A percentile compares a stretch with the other conserved stretches of the same genome.
Evolutionary conservation across 2,329 filamentous ascomycete genomes (phyloP).

Genomic region (Plenodomus lindquistii): DNA sequence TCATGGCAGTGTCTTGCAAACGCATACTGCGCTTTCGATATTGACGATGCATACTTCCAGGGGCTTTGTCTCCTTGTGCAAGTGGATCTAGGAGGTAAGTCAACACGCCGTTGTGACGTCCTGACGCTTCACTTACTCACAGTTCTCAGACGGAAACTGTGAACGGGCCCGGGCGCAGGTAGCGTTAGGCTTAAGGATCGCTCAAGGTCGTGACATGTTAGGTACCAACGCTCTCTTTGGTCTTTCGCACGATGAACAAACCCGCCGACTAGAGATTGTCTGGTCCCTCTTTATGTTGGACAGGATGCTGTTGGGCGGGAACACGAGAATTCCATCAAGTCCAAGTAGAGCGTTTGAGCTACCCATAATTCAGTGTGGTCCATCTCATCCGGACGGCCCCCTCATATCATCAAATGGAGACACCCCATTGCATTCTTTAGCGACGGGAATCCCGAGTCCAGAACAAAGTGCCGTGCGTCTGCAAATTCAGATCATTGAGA

Average conservation of each 20-base stretch:
- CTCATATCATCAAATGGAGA: not conserved
- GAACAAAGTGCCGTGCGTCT: not conserved
- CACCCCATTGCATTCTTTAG: not conserved
- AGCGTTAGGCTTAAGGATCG: not conserved
- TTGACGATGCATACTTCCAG: not conserved
- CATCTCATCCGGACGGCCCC: not conserved
- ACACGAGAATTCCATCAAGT: slow-evolving; percentile 2
- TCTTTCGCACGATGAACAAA: slow-evolving; percentile 1
- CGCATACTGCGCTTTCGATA: not conserved
- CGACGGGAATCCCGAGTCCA: not conserved
- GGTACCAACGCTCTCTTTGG: not conserved
- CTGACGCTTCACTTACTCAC: too few species aligned
- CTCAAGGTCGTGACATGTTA: not conserved
- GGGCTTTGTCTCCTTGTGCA: slow-evolving; percentile 5
- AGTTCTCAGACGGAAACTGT: not conserved
- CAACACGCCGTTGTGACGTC: too few species aligned
- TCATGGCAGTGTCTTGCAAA: not conserved
- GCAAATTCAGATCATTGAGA: slow-evolving; percentile 2
- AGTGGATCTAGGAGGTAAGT: not conserved
- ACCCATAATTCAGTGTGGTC: not conserved
- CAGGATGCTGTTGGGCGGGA: slow-evolving; percentile 8
- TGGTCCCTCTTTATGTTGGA: slow-evolving; percentile 12
- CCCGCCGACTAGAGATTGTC: slow-evolving; percentile 8
- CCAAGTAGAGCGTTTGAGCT: not conserved
- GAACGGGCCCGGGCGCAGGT: not conserved